A percentile compares a stretch with the other conserved stretches of the same genome.
Conservation (phyloP, 2,329 filamentous ascomycete species). For the Ceratocystis eucalypticola region DNA sequence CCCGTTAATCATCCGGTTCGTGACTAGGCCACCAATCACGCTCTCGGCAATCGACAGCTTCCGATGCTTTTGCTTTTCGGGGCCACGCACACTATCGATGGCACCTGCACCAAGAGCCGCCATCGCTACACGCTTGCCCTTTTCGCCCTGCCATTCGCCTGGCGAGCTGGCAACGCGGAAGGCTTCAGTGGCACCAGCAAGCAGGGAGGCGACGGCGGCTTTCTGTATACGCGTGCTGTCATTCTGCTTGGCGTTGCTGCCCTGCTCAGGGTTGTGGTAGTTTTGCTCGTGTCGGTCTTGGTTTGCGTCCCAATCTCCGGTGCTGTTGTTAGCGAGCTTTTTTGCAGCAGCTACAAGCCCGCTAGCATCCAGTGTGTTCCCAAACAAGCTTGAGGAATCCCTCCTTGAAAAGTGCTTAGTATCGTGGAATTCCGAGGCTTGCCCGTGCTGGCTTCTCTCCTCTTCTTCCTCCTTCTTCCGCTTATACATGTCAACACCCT, state of each 20-base stretch:
- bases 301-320: conserved; percentile 34
- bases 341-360: conserved; percentile 49
- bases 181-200: conserved; percentile 82
- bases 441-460: conserved; percentile 33
- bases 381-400: conserved; percentile 50
- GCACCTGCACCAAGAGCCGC: conserved; percentile 76
- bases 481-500: conserved; percentile 49
- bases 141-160: conserved; percentile 78
- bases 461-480: conserved; percentile 36
- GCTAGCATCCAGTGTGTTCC: conserved; percentile 48
- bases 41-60: conserved; percentile 77
- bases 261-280: conserved; percentile 23
- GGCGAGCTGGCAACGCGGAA: conserved; percentile 82
- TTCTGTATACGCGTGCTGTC: conserved; percentile 61
- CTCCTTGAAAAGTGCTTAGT: conserved; percentile 42
- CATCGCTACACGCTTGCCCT: conserved; percentile 81
- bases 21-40: conserved; percentile 75
- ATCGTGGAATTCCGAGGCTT: conserved; percentile 45
- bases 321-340: conserved; percentile 39
- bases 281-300: conserved; percentile 29
- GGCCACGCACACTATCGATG: conserved; percentile 64
- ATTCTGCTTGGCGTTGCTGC: conserved; percentile 26
- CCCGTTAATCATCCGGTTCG: conserved; percentile 75
- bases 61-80: conserved; percentile 60
- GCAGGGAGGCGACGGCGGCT: conserved; percentile 77